Evolutionary conservation across 2,329 filamentous ascomycete species (phyloP), one percentile per base, ranked within the genome.

Genomic region (Stromatinia cepivora): DNA sequence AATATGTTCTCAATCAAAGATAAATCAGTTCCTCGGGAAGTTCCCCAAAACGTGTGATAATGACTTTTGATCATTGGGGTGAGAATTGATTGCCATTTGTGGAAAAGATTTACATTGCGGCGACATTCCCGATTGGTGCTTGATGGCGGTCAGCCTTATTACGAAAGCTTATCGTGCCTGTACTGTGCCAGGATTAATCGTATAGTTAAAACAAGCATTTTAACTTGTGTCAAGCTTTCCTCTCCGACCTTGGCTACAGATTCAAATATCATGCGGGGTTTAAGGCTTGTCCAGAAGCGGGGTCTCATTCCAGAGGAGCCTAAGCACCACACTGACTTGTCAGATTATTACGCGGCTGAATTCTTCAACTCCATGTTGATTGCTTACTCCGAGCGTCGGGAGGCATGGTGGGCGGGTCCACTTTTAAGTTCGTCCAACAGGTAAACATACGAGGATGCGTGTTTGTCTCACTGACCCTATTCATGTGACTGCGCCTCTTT

Each of bases 271-370:
- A 57, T 57, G 45, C 20, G 34, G 61, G 45, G 28, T 52, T 45
- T 17, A 13, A 56, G 36, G 20, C 28, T 56, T 42, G 39, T 20
- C 15, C 15, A 20, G 39, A 42, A 42, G 39, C 17, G 39, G n/a
- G 4, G 57, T 28, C 28, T 46, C 9, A 11, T 61, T 46, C 36
- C 57, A 61, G 9, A 56, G 53, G 9, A 4, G 3, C 20, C 31
- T 15, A 31, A 56, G 28, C 15, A 56, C 22, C 17, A 22, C 3
- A 36, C 15, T 20, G 48, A 25, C n/a, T 25, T 57, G 52, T 45
- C 50, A 45, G 17, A 66, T 31, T 57, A 8, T 28, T 36, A 66
- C n/a, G 52, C 52, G 36, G 63, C 25, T n/a, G 50, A 31, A 42
- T 48, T 36, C 52, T 48, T 57, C 28, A 36, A 48, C 39, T 36